These are phyloP conservation scores for Apiospora aurea DNA, from an alignment of 2,329 filamentous ascomycete species.

Conservation along the genomic window DNA sequence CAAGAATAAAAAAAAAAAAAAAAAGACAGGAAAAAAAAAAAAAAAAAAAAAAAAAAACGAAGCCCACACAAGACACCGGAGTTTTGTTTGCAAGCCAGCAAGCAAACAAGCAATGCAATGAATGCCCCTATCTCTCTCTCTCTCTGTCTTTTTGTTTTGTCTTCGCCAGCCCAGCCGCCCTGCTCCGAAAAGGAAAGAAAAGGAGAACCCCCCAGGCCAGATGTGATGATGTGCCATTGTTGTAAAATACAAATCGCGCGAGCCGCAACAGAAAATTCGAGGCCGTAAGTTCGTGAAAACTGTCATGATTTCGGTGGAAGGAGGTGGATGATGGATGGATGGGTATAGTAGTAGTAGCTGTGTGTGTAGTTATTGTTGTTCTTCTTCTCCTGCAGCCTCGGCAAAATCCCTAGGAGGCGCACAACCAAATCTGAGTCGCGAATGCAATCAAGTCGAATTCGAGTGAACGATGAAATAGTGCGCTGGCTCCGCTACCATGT, in stretches of 20 bases:
- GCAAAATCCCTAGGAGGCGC: neutral
- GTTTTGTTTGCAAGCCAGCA: conserved; percentile 21
- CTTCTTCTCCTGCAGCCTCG: neutral
- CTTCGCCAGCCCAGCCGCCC: neutral
- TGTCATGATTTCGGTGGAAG: conserved; percentile 5
- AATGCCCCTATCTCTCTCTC: neutral
- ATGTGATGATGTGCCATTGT: neutral
- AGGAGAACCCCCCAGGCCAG: neutral
- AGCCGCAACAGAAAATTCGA: conserved; percentile 3
- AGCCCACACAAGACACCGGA: conserved; percentile 7
- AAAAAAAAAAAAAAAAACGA: neutral
- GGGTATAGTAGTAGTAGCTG: neutral
- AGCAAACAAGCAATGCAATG: conserved; percentile 8
- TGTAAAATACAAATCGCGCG: conserved; percentile 9
- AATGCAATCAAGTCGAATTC: neutral
- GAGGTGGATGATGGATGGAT: neutral
- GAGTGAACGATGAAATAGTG: neutral
- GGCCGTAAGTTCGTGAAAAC: conserved; percentile 17
- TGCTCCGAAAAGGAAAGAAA: neutral
- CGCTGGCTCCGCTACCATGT: conserved; percentile 1
- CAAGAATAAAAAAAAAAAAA: neutral
- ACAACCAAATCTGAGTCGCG: neutral
- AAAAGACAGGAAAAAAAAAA: neutral
- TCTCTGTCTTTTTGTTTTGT: conserved; percentile 10
- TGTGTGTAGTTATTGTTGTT: neutral